Evolutionary conservation across 345 rosid genomes (phyloP), one percentile per base, ranked within the genome.

Genomic region (Citropsis articulata): DNA sequence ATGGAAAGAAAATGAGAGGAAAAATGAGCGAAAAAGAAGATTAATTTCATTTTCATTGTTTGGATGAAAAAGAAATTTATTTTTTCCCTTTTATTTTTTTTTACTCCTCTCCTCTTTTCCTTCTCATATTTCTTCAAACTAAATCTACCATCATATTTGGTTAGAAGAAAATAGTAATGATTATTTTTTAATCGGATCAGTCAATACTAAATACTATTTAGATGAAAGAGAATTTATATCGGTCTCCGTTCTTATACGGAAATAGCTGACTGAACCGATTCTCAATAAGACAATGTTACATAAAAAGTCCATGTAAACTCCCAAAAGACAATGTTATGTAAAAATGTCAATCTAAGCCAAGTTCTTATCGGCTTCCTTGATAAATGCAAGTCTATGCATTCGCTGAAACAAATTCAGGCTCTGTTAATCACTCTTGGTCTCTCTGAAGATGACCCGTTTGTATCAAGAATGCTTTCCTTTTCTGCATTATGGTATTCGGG

Each of bases 321-420:
- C n/a, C 18, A 24, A 40, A 33, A 21, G 2, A 19, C 27, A 21
- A 19, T 35, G 70, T 36, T 9, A 10, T 66, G 30, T 38, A 38
- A 5, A n/a, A 71, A 5, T 55, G 19, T 13, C 36, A 18, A 5
- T 3, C 1, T 18, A 16, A 48, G 38, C 72, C 83, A 77, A 67
- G 35, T 45, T 5, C 79, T 85, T 8, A 69, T 66, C 40, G 71
- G 76, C 75, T 79, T 88, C 53, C 82, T 85, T 56, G 90, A 86
- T 35, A 88, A 76, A 78, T 90, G 92, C 84, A 93, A 81, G 71
- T 86, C 96, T 19, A 82, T 85, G 80, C 48, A 79, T 28, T 84
- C 84, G 61, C 78, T 95, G n/a, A 84, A 80, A 74, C 90, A 87
- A 79, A 79, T 84, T 45, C 98, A 93, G 80, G 91, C 90, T 50